phyloP scores from a whole-genome alignment of 805 yeast genomes.

The Kurtzmaniella fragi region DNA sequence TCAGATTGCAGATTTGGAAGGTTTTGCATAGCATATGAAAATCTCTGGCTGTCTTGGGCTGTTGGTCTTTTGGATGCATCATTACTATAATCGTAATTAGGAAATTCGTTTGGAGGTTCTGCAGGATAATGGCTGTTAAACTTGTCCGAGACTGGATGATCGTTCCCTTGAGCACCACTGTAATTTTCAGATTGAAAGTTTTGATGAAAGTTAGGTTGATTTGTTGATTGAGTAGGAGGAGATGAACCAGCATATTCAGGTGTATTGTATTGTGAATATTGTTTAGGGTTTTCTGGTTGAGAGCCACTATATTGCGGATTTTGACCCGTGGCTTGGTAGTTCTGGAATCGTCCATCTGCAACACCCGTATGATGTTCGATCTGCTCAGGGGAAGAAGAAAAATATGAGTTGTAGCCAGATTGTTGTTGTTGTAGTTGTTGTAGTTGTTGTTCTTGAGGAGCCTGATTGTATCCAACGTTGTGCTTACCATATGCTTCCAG shows the following conservation, averaged over 20 bases:
- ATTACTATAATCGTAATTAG: not conserved
- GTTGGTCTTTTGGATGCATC: not conserved
- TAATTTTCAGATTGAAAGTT: no score
- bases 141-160: no score
- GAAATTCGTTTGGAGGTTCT: not conserved
- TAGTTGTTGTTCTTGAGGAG: not conserved
- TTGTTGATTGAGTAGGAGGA: no score
- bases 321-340: not conserved
- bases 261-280: no score
- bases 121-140: not conserved
- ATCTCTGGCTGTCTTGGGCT: no score
- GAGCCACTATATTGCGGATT: no score
- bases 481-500: constrained; percentile 33
- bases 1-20: no score
- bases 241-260: no score
- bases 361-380: constrained; percentile 3
- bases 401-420: not conserved
- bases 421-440: not conserved
- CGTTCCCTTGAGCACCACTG: no score
- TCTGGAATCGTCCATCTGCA: constrained; percentile 1
- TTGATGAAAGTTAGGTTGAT: no score
- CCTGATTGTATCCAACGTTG: constrained; percentile 4
- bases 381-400: constrained; percentile 2
- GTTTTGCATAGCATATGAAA: no score
- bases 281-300: no score